Evolutionary conservation across 441 rosid genomes (phyloP), one percentile per base, ranked within the genome.

Genomic region (Cnidoscolus chayamansa): DNA sequence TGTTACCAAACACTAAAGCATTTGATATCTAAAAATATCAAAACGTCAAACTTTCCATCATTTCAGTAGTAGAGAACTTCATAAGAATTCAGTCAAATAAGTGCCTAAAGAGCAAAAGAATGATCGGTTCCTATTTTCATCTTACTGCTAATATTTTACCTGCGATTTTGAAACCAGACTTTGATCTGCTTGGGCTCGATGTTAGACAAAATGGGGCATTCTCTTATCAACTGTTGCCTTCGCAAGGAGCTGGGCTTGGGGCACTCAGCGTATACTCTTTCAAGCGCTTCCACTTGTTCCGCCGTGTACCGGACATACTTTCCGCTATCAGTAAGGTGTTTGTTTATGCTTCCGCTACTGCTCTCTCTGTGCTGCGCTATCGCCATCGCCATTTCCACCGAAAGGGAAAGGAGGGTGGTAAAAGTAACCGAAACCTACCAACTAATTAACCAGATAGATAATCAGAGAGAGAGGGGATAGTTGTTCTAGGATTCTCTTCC

Each of bases 121-220:
- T 12, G 1, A 65, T 30, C 17, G 31, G 20, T 1, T 31, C 30
- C 47, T n/a, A 0, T 43, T 17, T 1, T 0, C 47, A n/a, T 67
- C 15, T 68, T n/a, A 16, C 56, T 4, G 31, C 55, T 7, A 17
- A 35, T 60, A 35, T 35, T 71, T 45, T 65, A 87, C 98, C 99
- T 91, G 76, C 99, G 96, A 66, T 96, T 96, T 75, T 91, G 97
- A 71, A 91, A 91, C 99, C 99, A 96, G 77, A 96, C 98, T 84
- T 96, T 96, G 91, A 96, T 96, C 90, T 96, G 98, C 80, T 93
- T 93, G 35, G 99, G 96, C 83, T 96, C 99, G 47, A 96, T 88
- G 83, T 96, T 86, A 70, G 92, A 74, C 73, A 96, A 81, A 86
- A 91, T 89, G 79, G 98, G 91, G 78, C 96, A 96, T 72, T 96